Percentiles rank a stretch among this genome's conserved stretches.
phyloP scores from a whole-genome alignment of 2,329 filamentous ascomycete genomes.

The Aspergillus hiratsukae region DNA sequence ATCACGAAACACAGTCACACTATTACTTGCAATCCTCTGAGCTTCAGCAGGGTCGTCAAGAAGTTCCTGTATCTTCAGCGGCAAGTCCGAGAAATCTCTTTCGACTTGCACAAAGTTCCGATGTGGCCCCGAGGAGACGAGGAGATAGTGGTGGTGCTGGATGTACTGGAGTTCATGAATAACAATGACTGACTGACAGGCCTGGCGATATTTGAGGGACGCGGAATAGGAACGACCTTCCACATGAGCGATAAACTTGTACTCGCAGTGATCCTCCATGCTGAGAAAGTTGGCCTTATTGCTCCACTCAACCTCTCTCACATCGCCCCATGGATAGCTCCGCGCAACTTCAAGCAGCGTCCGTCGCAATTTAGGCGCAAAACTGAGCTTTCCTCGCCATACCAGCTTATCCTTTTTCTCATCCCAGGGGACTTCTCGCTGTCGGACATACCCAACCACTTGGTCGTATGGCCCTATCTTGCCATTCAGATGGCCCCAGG shows the following conservation, averaged over 20 bases:
- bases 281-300: constrained; percentile 41
- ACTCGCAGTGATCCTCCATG: constrained; percentile 51
- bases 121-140: constrained; percentile 37
- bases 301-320: constrained; percentile 36
- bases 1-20: constrained; percentile 43
- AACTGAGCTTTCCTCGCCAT: constrained; percentile 41
- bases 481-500: constrained; percentile 28
- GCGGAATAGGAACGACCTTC: constrained; percentile 47
- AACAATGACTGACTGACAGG: constrained; percentile 44
- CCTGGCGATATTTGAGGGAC: constrained; percentile 47
- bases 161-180: constrained; percentile 45
- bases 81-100: constrained; percentile 53
- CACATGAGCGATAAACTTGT: constrained; percentile 51
- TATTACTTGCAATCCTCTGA: constrained; percentile 44
- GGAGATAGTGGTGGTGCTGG: constrained; percentile 44
- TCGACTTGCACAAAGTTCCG: constrained; percentile 47
- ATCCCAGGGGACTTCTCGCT: constrained; percentile 14
- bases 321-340: constrained; percentile 41
- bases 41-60: constrained; percentile 34
- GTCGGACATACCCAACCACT: constrained; percentile 17
- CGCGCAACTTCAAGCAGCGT: constrained; percentile 28
- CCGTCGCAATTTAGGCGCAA: constrained; percentile 30
- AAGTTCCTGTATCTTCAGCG: constrained; percentile 32
- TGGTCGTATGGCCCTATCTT: constrained; percentile 20
- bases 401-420: constrained; percentile 37